phyloP scores from a whole-genome alignment of 163 green algal genomes.

The Chlamydomonas reinhardtii region DNA sequence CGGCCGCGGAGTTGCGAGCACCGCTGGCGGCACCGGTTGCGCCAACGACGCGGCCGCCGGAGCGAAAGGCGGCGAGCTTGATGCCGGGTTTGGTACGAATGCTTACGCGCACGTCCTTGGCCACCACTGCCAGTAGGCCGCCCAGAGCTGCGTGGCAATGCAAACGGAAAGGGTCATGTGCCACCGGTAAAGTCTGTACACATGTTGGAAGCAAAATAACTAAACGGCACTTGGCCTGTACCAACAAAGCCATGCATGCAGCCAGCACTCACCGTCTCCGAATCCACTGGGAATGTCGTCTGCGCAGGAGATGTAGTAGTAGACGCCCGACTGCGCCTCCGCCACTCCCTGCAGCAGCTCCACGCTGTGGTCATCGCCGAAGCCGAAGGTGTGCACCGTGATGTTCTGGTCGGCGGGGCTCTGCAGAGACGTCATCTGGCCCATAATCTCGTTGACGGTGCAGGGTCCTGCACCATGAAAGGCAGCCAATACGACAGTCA shows the following conservation, averaged over 20 bases:
- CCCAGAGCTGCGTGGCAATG: conserved; percentile 38
- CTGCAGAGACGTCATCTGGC: neutral
- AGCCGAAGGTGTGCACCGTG: conserved; percentile 60
- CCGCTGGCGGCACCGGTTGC: neutral
- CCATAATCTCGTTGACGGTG: too few species aligned
- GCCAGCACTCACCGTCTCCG: conserved; percentile 34
- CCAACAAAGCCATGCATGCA: neutral
- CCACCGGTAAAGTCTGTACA: too few species aligned
- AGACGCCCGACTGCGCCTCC: conserved; percentile 37
- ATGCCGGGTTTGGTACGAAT: neutral
- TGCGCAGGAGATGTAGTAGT: conserved; percentile 54
- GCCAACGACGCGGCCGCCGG: neutral
- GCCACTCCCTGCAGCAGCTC: conserved; percentile 50
- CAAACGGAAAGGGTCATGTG: too few species aligned
- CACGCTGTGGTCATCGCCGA: conserved; percentile 40
- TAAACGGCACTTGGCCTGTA: too few species aligned
- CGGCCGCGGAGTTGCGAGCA: too few species aligned
- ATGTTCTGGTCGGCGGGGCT: neutral
- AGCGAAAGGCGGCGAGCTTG: conserved; percentile 19
- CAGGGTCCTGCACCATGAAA: too few species aligned
- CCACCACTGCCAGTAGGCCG: conserved; percentile 55
- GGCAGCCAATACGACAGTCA: too few species aligned
- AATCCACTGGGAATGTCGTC: conserved; percentile 51
- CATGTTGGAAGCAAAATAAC: too few species aligned
- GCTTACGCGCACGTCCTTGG: conserved; percentile 50